Base-by-base conservation (phyloP, 2,329 filamentous ascomycete genomes). In the Calonectria honghensis region DNA sequence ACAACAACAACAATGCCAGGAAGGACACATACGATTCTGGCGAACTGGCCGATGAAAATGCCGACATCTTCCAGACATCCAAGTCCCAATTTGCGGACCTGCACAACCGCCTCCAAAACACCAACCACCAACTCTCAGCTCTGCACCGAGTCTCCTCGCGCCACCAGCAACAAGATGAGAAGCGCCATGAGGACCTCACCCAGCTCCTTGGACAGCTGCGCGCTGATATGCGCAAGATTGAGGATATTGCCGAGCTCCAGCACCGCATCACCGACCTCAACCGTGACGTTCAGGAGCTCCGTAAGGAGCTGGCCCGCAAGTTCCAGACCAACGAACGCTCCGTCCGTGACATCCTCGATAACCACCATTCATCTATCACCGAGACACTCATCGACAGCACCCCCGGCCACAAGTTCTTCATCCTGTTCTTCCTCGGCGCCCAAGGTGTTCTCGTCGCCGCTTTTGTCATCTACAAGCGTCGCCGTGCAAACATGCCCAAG, bases 381-480 rank as follows among this genome's bases (percentile, higher is more conserved):
- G 85, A 88, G 75, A 85, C 88, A 76, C 85, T 91, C 59, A 83
- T 87, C 72, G 82, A 89, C 74, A 85, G 86, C 71, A 82, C 88
- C 31, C 88, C 89, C 0, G 86, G 88, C 37, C 89, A 92, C 82
- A 85, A 86, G 24, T 87, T 84, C 77, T 84, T 92, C 79, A 90
- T 98, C 77, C 90, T 93, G 80, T 87, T 96, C 74, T 90, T 98
- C 73, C 88, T 98, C 71, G 92, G 90, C 24, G 92, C 95, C 76
- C 96, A 98, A 86, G 82, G 94, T 64, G 83, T 95, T 78, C 87
- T 97, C 39, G 91, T 91, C 0, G 91, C 85, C 2, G 90, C 89
- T 1, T 98, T 96, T 82, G 84, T 95, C 48, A 83, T 93, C 73
- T 98, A 98, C 86, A 98, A 98, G 90, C 91, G 92, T 80, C 93